Evolutionary conservation across 2,329 filamentous ascomycete genomes (phyloP), one percentile per base, ranked within the genome.

Genomic region (Raffaelea albimanens): DNA sequence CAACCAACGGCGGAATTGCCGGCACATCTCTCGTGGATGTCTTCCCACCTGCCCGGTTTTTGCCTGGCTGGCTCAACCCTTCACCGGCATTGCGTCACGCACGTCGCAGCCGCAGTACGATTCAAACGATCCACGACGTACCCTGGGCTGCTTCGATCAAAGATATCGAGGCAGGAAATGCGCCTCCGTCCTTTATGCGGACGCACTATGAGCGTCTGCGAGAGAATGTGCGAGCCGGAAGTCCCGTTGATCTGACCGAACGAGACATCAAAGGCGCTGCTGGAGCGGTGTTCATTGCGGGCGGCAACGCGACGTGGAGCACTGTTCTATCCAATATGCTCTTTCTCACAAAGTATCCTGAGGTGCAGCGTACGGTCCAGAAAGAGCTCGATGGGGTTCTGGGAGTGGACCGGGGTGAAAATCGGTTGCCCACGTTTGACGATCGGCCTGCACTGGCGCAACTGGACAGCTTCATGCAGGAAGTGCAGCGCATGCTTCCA

Each of bases 201-300:
- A 60, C 55, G 10, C 57, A 61, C 40, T 55, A 56, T 25, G 56
- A 57, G 49, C 54, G 45, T 44, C 63, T 55, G 51, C 61, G 36
- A 49, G 61, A 47, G 49, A 60, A 48, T 51, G 55, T 41, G 11
- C 56, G 13, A 58, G 58, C 1, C 63, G 70, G 18, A 50, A n/a
- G n/a, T n/a, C n/a, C n/a, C n/a, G n/a, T n/a, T n/a, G n/a, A n/a
- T n/a, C n/a, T 68, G 22, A 66, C 62, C 0, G 51, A 67, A 13
- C 64, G 64, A 10, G 70, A 73, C 44, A 68, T 75, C 53, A 71
- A 73, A 55, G 71, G 71, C 13, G 71, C 71, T 4, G 66, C 70
- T 1, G 71, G 66, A 1, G 67, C 70, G 9, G 65, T 75, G 11
- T 73, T 65, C 53, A 67, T 69, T 34, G 71, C 71, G 14, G 71